Base-by-base conservation (phyloP, 1,284 basidiomycete species). In the Microbotryum intermedium region DNA sequence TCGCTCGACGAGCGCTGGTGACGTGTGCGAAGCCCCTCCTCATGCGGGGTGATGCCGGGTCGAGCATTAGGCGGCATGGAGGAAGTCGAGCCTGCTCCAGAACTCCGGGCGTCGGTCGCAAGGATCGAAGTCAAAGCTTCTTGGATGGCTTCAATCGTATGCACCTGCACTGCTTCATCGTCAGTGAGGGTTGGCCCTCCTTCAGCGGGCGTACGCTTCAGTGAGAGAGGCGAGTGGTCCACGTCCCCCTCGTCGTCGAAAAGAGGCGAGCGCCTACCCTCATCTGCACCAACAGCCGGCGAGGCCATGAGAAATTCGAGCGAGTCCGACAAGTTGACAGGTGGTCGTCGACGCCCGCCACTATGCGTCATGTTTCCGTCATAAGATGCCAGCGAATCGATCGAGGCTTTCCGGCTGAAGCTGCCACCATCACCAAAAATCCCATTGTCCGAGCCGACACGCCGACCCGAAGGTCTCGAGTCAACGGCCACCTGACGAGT, bases 121-220 rank as follows among this genome's bases (percentile, higher is more conserved):
- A 67, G 61, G 72, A 97, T 95, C 71, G 91, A 89, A 20, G 87
- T 92, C 61, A 97, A 78, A 1, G 93, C 93, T 5, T 90, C 88
- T 70, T 93, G 90, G 25, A 97, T 91, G 4, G 90, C 91, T 67
- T 91, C 89, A 82, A 95, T 93, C 42, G 89, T 80, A 66, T 85
- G 80, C 11, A 79, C 77, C 71, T 89, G 84, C 55, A 87, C 72
- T 39, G 68, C 67, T 18, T 76, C 84, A 6, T 83, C 80, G 51
- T 80, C 78, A 55, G 81, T 59, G 55, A 60, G 20, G 1, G 42
- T 48, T 50, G 43, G 13, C 34, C 34, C 34, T 39, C 34, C 34
- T 39, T 39, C 34, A 16, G 34, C 6, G 13, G 34, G 34, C 18
- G 34, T 39, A 16, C 34, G 34, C 34, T 39, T 39, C 13, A 39